Percentiles rank a stretch among this genome's conserved stretches.
These are phyloP conservation scores for Tulasnella sp. DNA, from an alignment of 768 basidiomycete genomes.

Conservation along the genomic window DNA sequence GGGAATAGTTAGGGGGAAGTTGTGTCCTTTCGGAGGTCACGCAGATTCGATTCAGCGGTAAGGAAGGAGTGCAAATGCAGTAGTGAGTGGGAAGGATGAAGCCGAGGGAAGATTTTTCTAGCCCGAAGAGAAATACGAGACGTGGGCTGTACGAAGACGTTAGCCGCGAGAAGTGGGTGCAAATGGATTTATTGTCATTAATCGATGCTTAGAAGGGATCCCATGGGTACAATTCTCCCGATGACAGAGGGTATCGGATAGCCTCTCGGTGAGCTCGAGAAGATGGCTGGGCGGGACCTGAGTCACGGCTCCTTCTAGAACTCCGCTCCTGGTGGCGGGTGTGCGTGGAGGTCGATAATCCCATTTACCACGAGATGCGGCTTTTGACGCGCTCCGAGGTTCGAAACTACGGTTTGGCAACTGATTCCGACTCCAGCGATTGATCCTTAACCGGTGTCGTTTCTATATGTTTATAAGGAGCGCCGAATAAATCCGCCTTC, in stretches of 20 bases:
- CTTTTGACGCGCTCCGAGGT: neutral
- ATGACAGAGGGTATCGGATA: neutral
- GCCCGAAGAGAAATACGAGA: neutral
- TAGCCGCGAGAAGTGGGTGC: neutral
- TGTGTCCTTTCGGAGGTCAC: no score
- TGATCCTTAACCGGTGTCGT: neutral
- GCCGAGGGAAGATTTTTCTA: neutral
- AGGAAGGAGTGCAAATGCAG: no score
- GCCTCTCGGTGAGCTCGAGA: neutral
- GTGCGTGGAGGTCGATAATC: neutral
- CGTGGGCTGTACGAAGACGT: neutral
- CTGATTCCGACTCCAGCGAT: neutral
- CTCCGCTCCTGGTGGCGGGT: neutral
- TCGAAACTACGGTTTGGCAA: neutral
- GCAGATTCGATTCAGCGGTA: no score
- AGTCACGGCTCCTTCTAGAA: neutral
- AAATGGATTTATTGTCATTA: neutral
- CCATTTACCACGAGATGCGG: neutral
- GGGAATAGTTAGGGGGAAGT: no score
- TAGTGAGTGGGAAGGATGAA: no score
- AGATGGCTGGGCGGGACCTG: neutral
- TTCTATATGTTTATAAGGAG: neutral
- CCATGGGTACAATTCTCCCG: neutral
- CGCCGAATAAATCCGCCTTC: neutral
- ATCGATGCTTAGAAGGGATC: neutral